These are phyloP conservation scores for Candolleomyces efflorescens DNA, from an alignment of 768 basidiomycete species.

Conservation along the genomic window DNA sequence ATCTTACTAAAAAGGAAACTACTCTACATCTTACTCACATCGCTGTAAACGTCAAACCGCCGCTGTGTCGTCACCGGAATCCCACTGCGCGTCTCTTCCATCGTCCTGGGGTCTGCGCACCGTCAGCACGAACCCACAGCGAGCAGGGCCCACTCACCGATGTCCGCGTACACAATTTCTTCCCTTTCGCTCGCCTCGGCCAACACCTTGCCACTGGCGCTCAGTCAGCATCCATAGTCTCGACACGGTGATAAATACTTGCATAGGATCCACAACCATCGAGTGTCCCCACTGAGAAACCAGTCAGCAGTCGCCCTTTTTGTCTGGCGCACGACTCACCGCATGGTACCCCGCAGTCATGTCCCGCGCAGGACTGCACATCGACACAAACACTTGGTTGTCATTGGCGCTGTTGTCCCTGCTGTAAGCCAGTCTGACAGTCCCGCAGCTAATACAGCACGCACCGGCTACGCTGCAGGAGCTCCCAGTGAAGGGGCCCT, in stretches of 20 bases:
- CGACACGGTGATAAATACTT: conserved; percentile 23
- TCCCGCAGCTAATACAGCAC: conserved; percentile 14
- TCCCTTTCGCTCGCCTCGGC: conserved; percentile 74
- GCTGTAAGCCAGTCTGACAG: no score
- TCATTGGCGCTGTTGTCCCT: conserved; percentile 73
- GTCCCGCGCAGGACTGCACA: conserved; percentile 94
- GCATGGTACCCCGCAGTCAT: conserved; percentile 83
- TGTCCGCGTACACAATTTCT: conserved; percentile 71
- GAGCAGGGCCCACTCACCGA: conserved; percentile 53
- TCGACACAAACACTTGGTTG: conserved; percentile 93
- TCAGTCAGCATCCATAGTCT: conserved; percentile 5
- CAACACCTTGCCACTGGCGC: conserved; percentile 52
- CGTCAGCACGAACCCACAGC: not conserved
- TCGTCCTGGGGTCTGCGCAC: conserved; percentile 41
- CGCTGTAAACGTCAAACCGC: conserved; percentile 88
- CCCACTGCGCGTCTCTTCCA: conserved; percentile 66
- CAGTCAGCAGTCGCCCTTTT: not conserved
- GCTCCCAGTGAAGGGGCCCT: conserved; percentile 94
- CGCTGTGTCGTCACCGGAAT: conserved; percentile 93
- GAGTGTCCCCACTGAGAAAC: conserved; percentile 77
- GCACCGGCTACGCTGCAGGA: conserved; percentile 83
- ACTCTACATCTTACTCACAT: conserved; percentile 43
- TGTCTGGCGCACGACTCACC: conserved; percentile 37
- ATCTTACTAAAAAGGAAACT: conserved; percentile 35
- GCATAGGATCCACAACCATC: conserved; percentile 89